Evolutionary conservation across 2,329 filamentous ascomycete genomes (phyloP), one percentile per base, ranked within the genome.

Genomic region (Colletotrichum paranaense): DNA sequence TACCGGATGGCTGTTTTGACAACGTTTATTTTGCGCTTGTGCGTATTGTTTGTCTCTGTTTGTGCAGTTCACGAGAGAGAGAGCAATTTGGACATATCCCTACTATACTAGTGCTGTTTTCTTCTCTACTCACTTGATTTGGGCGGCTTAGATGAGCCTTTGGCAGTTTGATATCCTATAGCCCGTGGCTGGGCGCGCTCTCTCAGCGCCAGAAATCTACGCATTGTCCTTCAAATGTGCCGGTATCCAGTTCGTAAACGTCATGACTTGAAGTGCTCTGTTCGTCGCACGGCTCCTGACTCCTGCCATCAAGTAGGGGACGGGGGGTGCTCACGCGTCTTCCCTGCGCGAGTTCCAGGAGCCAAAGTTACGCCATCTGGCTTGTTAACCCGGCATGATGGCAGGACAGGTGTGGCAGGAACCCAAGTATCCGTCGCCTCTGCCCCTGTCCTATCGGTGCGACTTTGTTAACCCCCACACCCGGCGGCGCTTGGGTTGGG

Each of bases 81-180:
- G 32, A 59, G 56, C 32, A 26, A n/a, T 55, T 49, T 28, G 55
- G 46, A 55, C 53, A 59, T 22, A 42, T 49, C 14, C 22, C 22
- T 65, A n/a, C 19, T 42, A 26, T 35, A 30, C 22, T 52, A 55
- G 32, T 35, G 7, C n/a, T 42, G 38, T 42, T 19, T 32, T 35
- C 12, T 53, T 28, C 35, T 57, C 22, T 42, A 19, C 24, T 58
- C 16, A 58, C 28, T 19, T 52, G 19, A 30, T 52, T 42, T 38
- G 70, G 67, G 67, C 55, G 70, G 66, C 53, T 73, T 73, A 62
- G 70, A 73, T 70, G 70, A 60, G 64, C 42, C 19, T 70, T 70
- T 24, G 46, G 66, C 60, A 70, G 46, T 73, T 65, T 73, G 67
- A 65, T 70, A 64, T 73, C 55, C 55, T 42, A 28, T 63, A 49